Evolutionary conservation across 2,329 filamentous ascomycete species (phyloP), one percentile per base, ranked within the genome.

Genomic region (Geosmithia putterillii): DNA sequence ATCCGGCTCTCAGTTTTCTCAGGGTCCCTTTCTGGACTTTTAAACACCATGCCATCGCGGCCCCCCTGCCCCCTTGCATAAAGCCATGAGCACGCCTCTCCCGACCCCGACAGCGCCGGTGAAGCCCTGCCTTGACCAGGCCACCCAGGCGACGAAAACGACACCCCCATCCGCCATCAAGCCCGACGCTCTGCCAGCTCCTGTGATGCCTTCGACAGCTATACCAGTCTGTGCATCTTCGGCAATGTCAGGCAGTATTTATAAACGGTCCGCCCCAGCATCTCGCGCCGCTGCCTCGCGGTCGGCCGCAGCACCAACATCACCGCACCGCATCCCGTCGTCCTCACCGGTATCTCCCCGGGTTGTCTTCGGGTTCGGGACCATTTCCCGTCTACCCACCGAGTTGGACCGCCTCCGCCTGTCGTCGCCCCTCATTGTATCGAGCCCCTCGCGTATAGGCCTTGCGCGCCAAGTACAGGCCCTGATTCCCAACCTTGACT

Each of bases 401-500:
- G 63, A 66, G 45, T 51, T 66, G 7, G 53, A 50, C 22, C 54
- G 52, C 2, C 50, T 64, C 10, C 50, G 50, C 17, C 47, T 63
- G 7, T 51, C 56, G 4, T 51, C 52, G 10, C 62, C 62, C 1
- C 56, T 66, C 44, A 58, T 66, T 38, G 55, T 66, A 22, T 59
- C 53, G 22, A 64, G 60, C 15, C 60, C 63, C 6, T 66, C 63
- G 3, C 58, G 63, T 35, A 50, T 57, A n/a, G 47, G 51, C 7
- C 51, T 64, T 10, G 61, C 62, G 6, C 50, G 49, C 19, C 56
- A 48, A 8, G 58, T 66, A 12, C 58, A 57, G 44, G 46, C 52
- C 15, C 54, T 60, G 6, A 56, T 65, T 28, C 54, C 60, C 2
- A 59, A 61, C 14, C 50, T 61, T 22, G 50, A 59, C 38, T 51